A percentile compares a stretch with the other conserved stretches of the same genome.
Evolutionary conservation across 2,329 filamentous ascomycete species (phyloP).

Genomic region (Fusarium liriodendri): DNA sequence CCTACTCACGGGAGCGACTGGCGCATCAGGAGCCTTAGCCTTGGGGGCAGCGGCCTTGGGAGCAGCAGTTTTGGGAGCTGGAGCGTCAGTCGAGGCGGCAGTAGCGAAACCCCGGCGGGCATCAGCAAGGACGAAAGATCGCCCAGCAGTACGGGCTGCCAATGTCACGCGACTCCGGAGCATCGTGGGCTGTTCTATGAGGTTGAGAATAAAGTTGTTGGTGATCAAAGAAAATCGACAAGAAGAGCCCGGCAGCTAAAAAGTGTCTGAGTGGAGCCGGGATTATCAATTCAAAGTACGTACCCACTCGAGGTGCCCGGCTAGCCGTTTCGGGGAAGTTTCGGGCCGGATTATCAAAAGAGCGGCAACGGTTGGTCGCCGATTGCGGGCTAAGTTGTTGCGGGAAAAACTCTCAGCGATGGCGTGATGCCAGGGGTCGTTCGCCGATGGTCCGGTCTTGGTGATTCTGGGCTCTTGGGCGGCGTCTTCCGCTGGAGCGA

Average conservation of each 20-base stretch:
- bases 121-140: neutral
- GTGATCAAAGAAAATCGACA: conserved; percentile 14
- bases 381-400: neutral
- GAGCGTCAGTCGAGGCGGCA: conserved; percentile 7
- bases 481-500: conserved; percentile 2
- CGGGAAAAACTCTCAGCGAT: conserved; percentile 5
- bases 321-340: neutral
- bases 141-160: conserved; percentile 24
- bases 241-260: conserved; percentile 13
- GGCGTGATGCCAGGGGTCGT: conserved; percentile 8
- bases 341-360: neutral
- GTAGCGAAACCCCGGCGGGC: conserved; percentile 20
- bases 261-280: conserved; percentile 14
- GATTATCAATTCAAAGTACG: conserved; percentile 22
- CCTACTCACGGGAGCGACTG: neutral
- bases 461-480: neutral
- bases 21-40: neutral
- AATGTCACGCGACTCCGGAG: conserved; percentile 30
- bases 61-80: neutral
- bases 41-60: neutral
- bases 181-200: conserved; percentile 31
- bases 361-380: conserved; percentile 1
- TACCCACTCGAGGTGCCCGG: neutral
- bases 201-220: neutral
- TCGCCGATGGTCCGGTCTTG: conserved; percentile 7